Evolutionary conservation across 2,329 filamentous ascomycete species (phyloP), one percentile per base, ranked within the genome.

Genomic region (Sporothrix schenckii): DNA sequence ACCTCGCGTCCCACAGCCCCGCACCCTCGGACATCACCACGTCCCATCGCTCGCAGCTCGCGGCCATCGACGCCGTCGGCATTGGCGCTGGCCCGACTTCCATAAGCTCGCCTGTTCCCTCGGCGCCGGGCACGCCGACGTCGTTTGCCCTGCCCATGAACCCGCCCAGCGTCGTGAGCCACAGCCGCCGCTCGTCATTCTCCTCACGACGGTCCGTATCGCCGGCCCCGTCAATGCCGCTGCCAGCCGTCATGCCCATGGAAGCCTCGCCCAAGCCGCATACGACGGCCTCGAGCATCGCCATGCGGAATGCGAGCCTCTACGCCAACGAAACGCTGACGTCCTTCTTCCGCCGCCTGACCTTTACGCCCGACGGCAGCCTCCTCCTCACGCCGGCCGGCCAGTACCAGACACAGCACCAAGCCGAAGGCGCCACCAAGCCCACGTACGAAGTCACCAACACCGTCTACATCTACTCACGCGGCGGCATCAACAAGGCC

Each of bases 301-400:
- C 90, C 11, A 87, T 92, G 68, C 92, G 90, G 77, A 97, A 97
- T 76, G 89, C 93, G 54, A 93, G 89, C 75, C 89, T 99, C 60
- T 99, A 99, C 78, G 93, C 93, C 60, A 98, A 97, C 76, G 95
- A 99, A 80, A 97, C 94, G 0, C 87, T 98, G 72, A 97, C 94
- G 0, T 98, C 95, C 0, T 99, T 99, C 82, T 99, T 99, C 82
- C 87, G 95, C 68, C 89, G 95, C 61, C 83, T 99, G 66, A 94
- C 94, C 0, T 99, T 99, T 78, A 93, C 96, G 0, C 94, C 95
- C 0, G 96, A 99, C 77, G 95, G 95, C 34, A 97, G 94, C 78
- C 83, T 99, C 66, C 85, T 99, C 4, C 90, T 99, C 73, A 99
- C 95, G 0, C 95, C 95, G 2, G 94, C 95, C 1, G 95, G 95